These are phyloP conservation scores for Candida sojae DNA, from an alignment of 1,139 yeast species.

Conservation along the genomic window DNA sequence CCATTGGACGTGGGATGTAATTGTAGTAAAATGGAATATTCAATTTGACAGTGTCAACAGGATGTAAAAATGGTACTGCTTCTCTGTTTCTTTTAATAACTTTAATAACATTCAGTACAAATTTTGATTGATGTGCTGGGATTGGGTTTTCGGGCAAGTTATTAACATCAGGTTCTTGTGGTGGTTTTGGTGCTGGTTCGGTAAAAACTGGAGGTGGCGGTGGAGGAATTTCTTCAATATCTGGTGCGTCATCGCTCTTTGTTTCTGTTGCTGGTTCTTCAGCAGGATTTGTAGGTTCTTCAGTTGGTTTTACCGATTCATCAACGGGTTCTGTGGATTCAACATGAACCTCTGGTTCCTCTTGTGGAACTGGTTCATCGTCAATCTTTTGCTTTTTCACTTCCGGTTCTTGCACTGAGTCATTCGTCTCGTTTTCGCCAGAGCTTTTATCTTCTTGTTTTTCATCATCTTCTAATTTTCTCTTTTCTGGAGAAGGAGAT, in stretches of 20 bases:
- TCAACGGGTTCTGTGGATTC: background rate
- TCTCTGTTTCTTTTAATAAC: slow-evolving; percentile 90
- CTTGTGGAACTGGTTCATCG: background rate
- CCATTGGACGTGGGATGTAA: slow-evolving; percentile 88
- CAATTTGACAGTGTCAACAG: slow-evolving; percentile 86
- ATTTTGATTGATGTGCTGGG: slow-evolving; percentile 83
- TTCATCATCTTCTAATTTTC: slow-evolving; percentile 23
- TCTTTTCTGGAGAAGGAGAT: slow-evolving; percentile 45
- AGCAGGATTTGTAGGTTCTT: background rate
- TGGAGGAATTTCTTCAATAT: background rate
- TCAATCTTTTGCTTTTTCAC: slow-evolving; percentile 4
- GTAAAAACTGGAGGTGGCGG: slow-evolving; percentile 8
- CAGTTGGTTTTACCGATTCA: background rate
- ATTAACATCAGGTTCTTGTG: slow-evolving; percentile 69
- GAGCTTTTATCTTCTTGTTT: background rate
- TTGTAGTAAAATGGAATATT: slow-evolving; percentile 91
- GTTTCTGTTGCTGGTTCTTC: background rate
- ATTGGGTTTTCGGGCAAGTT: slow-evolving; percentile 70
- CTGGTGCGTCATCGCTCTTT: slow-evolving; percentile 1
- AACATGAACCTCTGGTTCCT: background rate
- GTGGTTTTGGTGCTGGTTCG: slow-evolving; percentile 74
- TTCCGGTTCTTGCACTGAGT: background rate
- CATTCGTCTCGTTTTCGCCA: background rate
- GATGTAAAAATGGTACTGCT: slow-evolving; percentile 85
- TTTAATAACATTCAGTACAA: slow-evolving; percentile 65